phyloP scores from a whole-genome alignment of 768 basidiomycete species.

The Chalciporus chontae region DNA sequence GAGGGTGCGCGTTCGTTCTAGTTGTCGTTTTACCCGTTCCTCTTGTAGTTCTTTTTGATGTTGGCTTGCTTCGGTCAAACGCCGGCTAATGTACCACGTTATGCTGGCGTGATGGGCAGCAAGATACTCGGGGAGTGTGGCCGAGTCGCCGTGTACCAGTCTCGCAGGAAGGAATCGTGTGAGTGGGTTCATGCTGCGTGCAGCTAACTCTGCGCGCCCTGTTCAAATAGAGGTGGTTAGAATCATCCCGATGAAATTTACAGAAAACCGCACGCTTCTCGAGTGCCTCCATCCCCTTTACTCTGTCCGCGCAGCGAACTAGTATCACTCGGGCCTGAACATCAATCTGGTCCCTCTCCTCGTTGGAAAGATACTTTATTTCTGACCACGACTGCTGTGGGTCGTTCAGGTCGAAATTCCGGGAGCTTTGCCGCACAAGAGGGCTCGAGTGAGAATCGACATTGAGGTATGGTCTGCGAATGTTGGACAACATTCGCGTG shows the following conservation, averaged over 20 bases:
- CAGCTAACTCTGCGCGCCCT: constrained; percentile 68
- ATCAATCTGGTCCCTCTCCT: constrained; percentile 96
- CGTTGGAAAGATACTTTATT: constrained; percentile 73
- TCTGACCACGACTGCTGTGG: constrained; percentile 55
- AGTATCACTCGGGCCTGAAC: constrained; percentile 85
- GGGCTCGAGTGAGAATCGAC: constrained; percentile 59
- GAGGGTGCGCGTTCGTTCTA: constrained; percentile 79
- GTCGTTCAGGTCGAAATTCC: constrained; percentile 54
- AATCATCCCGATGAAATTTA: neutral
- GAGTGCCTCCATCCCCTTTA: constrained; percentile 81
- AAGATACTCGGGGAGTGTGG: constrained; percentile 52
- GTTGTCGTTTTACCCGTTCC: constrained; percentile 83
- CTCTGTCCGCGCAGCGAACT: constrained; percentile 79
- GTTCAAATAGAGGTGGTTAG: constrained; percentile 13
- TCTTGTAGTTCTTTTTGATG: constrained; percentile 88
- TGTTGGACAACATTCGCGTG: constrained; percentile 64
- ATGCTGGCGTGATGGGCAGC: constrained; percentile 93
- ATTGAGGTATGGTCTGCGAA: constrained; percentile 87
- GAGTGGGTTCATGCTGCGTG: constrained; percentile 62
- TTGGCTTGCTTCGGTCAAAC: constrained; percentile 76
- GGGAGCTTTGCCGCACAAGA: constrained; percentile 45
- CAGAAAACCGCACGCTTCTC: constrained; percentile 72
- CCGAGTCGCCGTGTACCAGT: constrained; percentile 56
- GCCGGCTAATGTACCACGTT: constrained; percentile 84
- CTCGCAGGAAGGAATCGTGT: constrained; percentile 69